Conservation (phyloP, 306 rosid species). For the Rosa chinensis region DNA sequence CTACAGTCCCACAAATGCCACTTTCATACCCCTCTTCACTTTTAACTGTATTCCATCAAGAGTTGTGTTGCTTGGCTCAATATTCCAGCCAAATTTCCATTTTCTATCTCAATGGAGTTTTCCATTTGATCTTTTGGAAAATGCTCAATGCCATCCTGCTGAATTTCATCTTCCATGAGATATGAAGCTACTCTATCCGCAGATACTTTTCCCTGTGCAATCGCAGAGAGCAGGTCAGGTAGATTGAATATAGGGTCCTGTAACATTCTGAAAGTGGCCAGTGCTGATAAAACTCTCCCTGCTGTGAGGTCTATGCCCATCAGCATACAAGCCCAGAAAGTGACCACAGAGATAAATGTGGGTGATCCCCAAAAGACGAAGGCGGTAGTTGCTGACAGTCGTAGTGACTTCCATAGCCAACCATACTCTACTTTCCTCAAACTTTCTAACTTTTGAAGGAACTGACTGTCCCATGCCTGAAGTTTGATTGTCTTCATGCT, state of each 20-base stretch:
- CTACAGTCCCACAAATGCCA: slow-evolving; percentile 95
- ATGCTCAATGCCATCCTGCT: slow-evolving; percentile 55
- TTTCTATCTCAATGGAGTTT: slow-evolving; percentile 56
- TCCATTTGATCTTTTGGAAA: slow-evolving; percentile 60
- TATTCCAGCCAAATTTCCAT: slow-evolving; percentile 85
- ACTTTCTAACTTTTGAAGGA: slow-evolving; percentile 56
- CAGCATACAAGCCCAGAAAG: slow-evolving; percentile 70
- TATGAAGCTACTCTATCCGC: slow-evolving; percentile 76
- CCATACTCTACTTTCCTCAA: slow-evolving; percentile 57
- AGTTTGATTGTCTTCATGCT: slow-evolving; percentile 88
- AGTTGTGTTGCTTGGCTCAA: slow-evolving; percentile 52
- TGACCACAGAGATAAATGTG: slow-evolving; percentile 73
- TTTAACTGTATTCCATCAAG: slow-evolving; percentile 62
- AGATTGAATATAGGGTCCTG: slow-evolving; percentile 88
- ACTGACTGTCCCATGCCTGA: slow-evolving; percentile 90
- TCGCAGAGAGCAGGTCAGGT: slow-evolving; percentile 76
- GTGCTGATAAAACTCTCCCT: slow-evolving; percentile 81
- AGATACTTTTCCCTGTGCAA: slow-evolving; percentile 93
- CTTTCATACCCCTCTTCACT: slow-evolving; percentile 92
- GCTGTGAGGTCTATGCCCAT: slow-evolving; percentile 91
- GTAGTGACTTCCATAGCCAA: slow-evolving; percentile 73
- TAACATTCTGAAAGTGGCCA: slow-evolving; percentile 88
- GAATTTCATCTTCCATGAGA: slow-evolving; percentile 79
- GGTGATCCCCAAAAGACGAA: slow-evolving; percentile 93
- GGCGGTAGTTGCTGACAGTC: slow-evolving; percentile 49